Base-by-base conservation (phyloP, 2,329 filamentous ascomycete genomes). In the Calonectria crousiana region DNA sequence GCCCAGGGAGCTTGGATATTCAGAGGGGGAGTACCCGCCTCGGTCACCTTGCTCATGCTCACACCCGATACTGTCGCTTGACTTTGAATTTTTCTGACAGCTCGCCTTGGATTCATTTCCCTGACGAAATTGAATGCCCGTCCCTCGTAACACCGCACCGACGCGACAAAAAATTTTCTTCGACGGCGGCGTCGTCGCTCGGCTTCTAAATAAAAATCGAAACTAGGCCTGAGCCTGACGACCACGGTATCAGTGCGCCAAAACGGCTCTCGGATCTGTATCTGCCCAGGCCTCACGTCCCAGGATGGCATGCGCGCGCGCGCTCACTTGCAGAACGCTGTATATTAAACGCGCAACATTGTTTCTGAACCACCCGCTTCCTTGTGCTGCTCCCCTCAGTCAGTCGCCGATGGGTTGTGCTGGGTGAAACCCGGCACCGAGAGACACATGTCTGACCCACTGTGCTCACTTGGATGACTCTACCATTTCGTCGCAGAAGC, bases 401-500 rank as follows among this genome's bases (percentile, higher is more conserved):
- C 36, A 41, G 62, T 65, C 53, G 32, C 62, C 66, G 67, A 73
- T 70, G 67, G 73, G 71, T 62, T 64, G 58, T 41, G 34, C 67
- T 73, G 53, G 51, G 60, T 68, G 47, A 68, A 53, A 52, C 49
- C 47, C 53, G 67, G 65, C 66, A 44, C 38, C 44, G 38, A 73
- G 58, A 71, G 60, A 60, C 70, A 67, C 69, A 62, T 62, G 76
- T 78, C 64, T 79, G 78, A 78, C 78, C 78, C 78, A 78, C 77
- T 69, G 67, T 28, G 47, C 38, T 49, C 56, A 34, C 44, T 41
- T 64, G 56, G 56, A 69, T 58, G 52, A 32, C 67, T 36, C 56
- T 41, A 26, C 16, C 34, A 62, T 34, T 69, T 75, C 53, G 67
- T 80, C 73, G 72, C 75, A 78, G 74, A 79, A 71, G 73, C 67